phyloP scores from a whole-genome alignment of 140 eudicot genomes.

The Flaveria floridana region DNA sequence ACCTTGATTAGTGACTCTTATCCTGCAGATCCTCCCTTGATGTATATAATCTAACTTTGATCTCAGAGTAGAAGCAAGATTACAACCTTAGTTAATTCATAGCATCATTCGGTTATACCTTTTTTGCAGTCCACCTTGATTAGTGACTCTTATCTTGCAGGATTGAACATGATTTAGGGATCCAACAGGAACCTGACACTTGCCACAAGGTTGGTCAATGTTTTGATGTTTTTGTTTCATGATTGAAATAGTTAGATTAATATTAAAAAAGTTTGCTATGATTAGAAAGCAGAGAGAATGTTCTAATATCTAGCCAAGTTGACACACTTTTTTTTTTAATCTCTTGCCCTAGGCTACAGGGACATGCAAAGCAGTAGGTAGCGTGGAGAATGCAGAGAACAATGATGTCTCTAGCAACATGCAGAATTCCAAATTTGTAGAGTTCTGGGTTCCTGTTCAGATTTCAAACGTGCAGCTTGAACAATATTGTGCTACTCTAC shows the following conservation, averaged over 20 bases:
- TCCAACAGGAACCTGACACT: constrained; percentile 45
- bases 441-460: constrained; percentile 81
- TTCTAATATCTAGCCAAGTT: constrained; percentile 1
- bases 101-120: constrained; percentile 6
- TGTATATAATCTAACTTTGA: neutral
- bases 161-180: constrained; percentile 39
- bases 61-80: constrained; percentile 13
- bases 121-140: neutral
- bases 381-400: constrained; percentile 33
- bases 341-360: constrained; percentile 46
- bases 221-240: constrained; percentile 4
- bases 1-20: constrained; percentile 21
- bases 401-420: constrained; percentile 15
- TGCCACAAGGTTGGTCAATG: constrained; percentile 50
- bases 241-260: neutral
- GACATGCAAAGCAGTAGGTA: constrained; percentile 34
- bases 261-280: neutral
- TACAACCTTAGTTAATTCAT: neutral
- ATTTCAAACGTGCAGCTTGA: constrained; percentile 82
- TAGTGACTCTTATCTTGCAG: constrained; percentile 43
- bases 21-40: constrained; percentile 38
- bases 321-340: neutral
- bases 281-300: neutral
- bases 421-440: constrained; percentile 53
- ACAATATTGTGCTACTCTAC: constrained; percentile 73